Evolutionary conservation across 2,329 filamentous ascomycete species (phyloP).

Genomic region (Domatiomyces catenatus): DNA sequence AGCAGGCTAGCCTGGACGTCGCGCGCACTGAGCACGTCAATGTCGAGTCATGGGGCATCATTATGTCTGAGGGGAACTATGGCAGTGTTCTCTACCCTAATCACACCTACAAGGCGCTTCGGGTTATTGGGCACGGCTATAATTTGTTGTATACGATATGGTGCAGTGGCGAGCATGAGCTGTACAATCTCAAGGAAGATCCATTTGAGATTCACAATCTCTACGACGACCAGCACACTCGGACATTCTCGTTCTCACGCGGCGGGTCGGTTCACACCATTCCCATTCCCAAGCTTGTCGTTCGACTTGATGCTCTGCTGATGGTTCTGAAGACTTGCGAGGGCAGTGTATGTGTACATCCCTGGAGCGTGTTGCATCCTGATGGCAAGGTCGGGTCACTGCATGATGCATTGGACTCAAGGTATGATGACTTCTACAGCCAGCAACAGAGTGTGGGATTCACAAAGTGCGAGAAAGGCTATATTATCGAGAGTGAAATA

Average conservation of each 20-base stretch:
- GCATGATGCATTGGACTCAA: constrained; percentile 19
- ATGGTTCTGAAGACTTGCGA: constrained; percentile 28
- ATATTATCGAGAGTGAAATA: constrained; percentile 24
- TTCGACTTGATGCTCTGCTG: constrained; percentile 23
- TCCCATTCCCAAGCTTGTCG: constrained; percentile 16
- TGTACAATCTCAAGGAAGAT: constrained; percentile 27
- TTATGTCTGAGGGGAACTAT: constrained; percentile 21
- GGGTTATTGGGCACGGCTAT: constrained; percentile 23
- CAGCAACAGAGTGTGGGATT: constrained; percentile 23
- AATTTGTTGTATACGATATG: constrained; percentile 28
- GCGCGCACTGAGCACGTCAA: constrained; percentile 39
- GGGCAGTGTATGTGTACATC: constrained; percentile 22
- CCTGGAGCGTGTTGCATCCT: constrained; percentile 25
- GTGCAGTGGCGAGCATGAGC: constrained; percentile 27
- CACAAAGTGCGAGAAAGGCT: constrained; percentile 23
- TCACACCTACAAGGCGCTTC: constrained; percentile 26
- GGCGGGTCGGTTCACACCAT: not conserved
- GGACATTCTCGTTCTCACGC: not conserved
- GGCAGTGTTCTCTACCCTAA: constrained; percentile 9
- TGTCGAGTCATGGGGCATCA: constrained; percentile 41
- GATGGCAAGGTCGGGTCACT: constrained; percentile 20
- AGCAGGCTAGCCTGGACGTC: constrained; percentile 10
- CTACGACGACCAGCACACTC: constrained; percentile 4
- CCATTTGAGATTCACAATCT: constrained; percentile 26
- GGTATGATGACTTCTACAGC: constrained; percentile 23